Conservation (phyloP, 352 stramenopile genomes). For the Elongisporangium prolatum region DNA sequence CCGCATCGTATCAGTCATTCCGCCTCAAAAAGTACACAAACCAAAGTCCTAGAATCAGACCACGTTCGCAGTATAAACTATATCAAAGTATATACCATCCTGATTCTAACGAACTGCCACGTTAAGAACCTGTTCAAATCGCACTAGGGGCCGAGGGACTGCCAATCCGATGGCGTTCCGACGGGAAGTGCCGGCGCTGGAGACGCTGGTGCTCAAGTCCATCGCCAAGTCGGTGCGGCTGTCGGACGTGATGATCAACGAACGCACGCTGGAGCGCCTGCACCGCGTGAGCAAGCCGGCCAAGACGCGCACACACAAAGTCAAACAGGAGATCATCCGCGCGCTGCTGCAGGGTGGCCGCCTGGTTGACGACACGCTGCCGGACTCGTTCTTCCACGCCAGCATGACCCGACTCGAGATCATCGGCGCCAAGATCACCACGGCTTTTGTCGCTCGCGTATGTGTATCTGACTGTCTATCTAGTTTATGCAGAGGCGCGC, state of each 20-base stretch:
- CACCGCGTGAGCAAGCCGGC: slow-evolving; percentile 68
- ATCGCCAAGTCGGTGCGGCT: slow-evolving; percentile 80
- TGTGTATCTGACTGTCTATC: slow-evolving; percentile 1
- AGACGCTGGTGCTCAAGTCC: slow-evolving; percentile 88
- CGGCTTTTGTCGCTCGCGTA: slow-evolving; percentile 64
- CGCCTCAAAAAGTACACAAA: slow-evolving; percentile 13
- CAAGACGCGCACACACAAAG: slow-evolving; percentile 79
- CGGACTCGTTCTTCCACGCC: slow-evolving; percentile 76
- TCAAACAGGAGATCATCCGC: slow-evolving; percentile 85
- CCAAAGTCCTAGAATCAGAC: slow-evolving; percentile 7
- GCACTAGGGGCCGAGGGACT: background rate
- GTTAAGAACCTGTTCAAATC: background rate
- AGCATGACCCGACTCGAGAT: slow-evolving; percentile 86
- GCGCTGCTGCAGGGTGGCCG: slow-evolving; percentile 67
- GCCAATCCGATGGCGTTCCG: slow-evolving; percentile 76
- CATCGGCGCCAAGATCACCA: slow-evolving; percentile 81
- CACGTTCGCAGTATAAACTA: slow-evolving; percentile 2
- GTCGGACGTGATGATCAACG: slow-evolving; percentile 61
- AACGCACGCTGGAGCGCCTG: slow-evolving; percentile 52
- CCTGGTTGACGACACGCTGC: slow-evolving; percentile 80
- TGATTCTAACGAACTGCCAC: background rate
- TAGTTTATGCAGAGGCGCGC: background rate
- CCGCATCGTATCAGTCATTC: slow-evolving; percentile 37
- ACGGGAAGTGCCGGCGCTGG: slow-evolving; percentile 71
- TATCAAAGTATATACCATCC: background rate